Percentiles rank a stretch among this genome's conserved stretches.
Evolutionary conservation across 2,329 filamentous ascomycete genomes (phyloP).

Genomic region (Colletotrichum magnum): DNA sequence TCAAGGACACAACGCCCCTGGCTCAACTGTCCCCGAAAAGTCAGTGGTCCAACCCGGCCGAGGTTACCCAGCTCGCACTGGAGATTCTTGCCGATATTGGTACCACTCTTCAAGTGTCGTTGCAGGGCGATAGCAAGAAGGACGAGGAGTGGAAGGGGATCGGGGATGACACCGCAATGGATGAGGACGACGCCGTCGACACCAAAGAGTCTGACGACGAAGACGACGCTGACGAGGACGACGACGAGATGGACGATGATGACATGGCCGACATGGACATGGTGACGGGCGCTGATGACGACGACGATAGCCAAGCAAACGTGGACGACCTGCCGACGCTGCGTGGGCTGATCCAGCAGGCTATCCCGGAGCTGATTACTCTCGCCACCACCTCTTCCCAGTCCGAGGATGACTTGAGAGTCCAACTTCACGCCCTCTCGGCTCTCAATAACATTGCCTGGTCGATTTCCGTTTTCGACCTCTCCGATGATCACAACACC

Average conservation of each 20-base stretch:
- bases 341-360: constrained; percentile 59
- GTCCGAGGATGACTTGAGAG: constrained; percentile 57
- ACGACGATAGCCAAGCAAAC: constrained; percentile 56
- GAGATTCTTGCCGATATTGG: constrained; percentile 77
- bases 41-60: constrained; percentile 57
- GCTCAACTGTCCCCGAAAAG: constrained; percentile 47
- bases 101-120: constrained; percentile 67
- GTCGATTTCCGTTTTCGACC: constrained; percentile 75
- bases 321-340: constrained; percentile 70
- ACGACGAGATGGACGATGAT: constrained; percentile 68
- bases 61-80: constrained; percentile 68
- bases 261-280: constrained; percentile 76
- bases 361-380: constrained; percentile 64
- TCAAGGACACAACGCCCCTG: constrained; percentile 52
- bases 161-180: constrained; percentile 56
- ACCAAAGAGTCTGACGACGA: constrained; percentile 52
- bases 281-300: constrained; percentile 66
- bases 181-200: constrained; percentile 51
- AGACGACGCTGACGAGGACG: constrained; percentile 54
- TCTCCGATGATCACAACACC: constrained; percentile 66
- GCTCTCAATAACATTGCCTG: constrained; percentile 78
- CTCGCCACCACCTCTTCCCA: constrained; percentile 58
- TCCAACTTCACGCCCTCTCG: constrained; percentile 69
- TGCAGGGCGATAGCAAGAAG: constrained; percentile 55
- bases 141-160: constrained; percentile 57